A percentile compares a stretch with the other conserved stretches of the same genome.
Conservation (phyloP, 306 rosid species). For the Ochetophila trinervis region DNA sequence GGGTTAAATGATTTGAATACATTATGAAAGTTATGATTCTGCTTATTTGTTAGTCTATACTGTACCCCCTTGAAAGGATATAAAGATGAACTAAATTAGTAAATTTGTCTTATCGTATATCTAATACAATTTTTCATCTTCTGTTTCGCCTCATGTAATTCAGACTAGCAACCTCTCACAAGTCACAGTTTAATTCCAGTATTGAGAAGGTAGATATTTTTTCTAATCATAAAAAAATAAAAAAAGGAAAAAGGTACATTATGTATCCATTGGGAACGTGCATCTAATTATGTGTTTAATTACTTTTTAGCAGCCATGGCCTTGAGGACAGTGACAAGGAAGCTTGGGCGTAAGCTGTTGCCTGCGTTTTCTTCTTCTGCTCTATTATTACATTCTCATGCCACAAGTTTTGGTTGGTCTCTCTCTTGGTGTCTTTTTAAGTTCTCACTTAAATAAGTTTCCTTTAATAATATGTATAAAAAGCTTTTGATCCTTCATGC, state of each 20-base stretch:
- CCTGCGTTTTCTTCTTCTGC: slow-evolving; percentile 55
- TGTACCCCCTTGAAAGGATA: background rate
- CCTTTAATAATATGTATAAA: too few species aligned
- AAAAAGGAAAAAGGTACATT: background rate
- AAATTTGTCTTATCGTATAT: background rate
- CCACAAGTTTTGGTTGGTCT: slow-evolving; percentile 89
- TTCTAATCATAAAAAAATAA: too few species aligned
- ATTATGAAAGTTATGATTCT: background rate
- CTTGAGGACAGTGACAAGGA: slow-evolving; percentile 46
- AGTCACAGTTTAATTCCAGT: background rate
- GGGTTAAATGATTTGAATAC: background rate
- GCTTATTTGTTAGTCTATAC: background rate
- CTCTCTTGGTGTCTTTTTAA: background rate
- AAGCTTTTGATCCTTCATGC: too few species aligned
- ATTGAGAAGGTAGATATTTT: too few species aligned
- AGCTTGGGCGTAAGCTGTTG: slow-evolving; percentile 45
- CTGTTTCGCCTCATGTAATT: background rate
- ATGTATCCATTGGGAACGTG: background rate
- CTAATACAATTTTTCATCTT: background rate
- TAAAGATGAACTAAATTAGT: background rate
- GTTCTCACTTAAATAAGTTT: background rate
- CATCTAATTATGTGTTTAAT: background rate
- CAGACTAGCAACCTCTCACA: background rate
- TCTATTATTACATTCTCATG: slow-evolving; percentile 70
- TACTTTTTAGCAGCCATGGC: slow-evolving; percentile 47